These are phyloP conservation scores for Xerocomus brunneocitrinus DNA, from an alignment of 768 basidiomycete genomes.

Conservation along the genomic window DNA sequence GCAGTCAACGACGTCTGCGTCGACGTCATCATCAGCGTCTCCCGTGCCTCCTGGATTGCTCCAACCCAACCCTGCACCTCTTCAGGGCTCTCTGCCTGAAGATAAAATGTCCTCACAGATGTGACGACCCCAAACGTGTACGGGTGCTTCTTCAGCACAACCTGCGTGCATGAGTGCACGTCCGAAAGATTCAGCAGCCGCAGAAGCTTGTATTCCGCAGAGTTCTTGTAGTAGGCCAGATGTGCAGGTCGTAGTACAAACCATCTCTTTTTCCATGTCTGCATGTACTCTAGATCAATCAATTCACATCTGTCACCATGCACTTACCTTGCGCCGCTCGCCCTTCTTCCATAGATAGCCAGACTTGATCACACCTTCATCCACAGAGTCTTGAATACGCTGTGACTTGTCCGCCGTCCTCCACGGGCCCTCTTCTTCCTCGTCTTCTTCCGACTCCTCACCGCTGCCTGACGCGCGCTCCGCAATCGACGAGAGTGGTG, in stretches of 20 bases:
- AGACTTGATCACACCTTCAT: conserved; percentile 76
- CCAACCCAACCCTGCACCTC: conserved; percentile 82
- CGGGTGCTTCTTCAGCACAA: conserved; percentile 83
- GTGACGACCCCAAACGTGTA: conserved; percentile 93
- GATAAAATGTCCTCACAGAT: conserved; percentile 83
- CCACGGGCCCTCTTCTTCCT: conserved; percentile 64
- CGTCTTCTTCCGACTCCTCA: conserved; percentile 76
- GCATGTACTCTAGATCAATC: conserved; percentile 7
- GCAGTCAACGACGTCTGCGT: conserved; percentile 51
- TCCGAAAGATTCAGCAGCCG: conserved; percentile 83
- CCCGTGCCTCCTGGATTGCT: conserved; percentile 74
- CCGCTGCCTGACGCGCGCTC: conserved; percentile 67
- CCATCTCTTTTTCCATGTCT: conserved; percentile 99
- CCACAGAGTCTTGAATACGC: conserved; percentile 45
- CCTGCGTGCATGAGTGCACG: conserved; percentile 84
- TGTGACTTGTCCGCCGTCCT: conserved; percentile 45
- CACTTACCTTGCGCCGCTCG: conserved; percentile 85
- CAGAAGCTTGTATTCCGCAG: conserved; percentile 89
- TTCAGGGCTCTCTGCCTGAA: conserved; percentile 67
- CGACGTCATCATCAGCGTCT: conserved; percentile 56
- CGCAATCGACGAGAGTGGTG: conserved; percentile 71
- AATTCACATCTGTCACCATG: neutral
- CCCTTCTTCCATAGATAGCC: conserved; percentile 99
- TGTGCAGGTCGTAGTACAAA: conserved; percentile 91
- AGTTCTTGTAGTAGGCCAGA: conserved; percentile 94